Conservation (phyloP, 1,284 basidiomycete species). For the Malassezia brasiliensis region DNA sequence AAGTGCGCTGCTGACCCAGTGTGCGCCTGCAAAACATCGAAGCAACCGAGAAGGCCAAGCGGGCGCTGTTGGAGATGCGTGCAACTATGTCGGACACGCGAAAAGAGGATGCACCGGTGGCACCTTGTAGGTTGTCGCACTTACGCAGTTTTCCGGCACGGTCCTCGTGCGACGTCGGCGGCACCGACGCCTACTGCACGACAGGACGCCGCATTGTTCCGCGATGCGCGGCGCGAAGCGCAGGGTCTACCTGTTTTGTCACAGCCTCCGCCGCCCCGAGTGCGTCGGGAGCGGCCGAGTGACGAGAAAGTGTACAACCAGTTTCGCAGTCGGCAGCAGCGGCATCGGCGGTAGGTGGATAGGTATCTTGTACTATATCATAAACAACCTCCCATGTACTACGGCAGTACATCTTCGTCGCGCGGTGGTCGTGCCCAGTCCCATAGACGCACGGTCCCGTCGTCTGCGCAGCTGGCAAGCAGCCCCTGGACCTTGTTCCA, state of each 20-base stretch:
- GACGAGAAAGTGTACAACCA: constrained; percentile 2
- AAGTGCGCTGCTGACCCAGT: background rate
- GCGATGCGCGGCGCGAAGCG: background rate
- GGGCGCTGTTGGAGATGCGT: background rate
- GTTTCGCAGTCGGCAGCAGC: constrained; percentile 4
- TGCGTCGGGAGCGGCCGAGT: background rate
- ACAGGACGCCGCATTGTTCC: background rate
- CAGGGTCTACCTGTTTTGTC: background rate
- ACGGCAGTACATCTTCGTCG: constrained; percentile 1
- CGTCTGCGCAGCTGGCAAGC: constrained; percentile 50
- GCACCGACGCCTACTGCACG: background rate
- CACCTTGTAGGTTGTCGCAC: background rate
- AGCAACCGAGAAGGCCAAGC: constrained; percentile 16
- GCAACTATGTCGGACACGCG: too few species aligned
- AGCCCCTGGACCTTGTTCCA: constrained; percentile 49
- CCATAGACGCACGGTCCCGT: constrained; percentile 52
- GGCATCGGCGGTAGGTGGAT: background rate
- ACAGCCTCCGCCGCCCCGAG: background rate
- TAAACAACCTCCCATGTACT: background rate
- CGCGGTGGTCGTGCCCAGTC: constrained; percentile 21
- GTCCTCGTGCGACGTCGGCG: background rate
- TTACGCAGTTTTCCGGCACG: background rate
- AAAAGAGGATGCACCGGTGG: too few species aligned
- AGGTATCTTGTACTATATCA: background rate
- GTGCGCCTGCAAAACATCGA: constrained; percentile 15